Conservation (phyloP, 352 stramenopile genomes). For the Globisporangium megalacanthum region DNA sequence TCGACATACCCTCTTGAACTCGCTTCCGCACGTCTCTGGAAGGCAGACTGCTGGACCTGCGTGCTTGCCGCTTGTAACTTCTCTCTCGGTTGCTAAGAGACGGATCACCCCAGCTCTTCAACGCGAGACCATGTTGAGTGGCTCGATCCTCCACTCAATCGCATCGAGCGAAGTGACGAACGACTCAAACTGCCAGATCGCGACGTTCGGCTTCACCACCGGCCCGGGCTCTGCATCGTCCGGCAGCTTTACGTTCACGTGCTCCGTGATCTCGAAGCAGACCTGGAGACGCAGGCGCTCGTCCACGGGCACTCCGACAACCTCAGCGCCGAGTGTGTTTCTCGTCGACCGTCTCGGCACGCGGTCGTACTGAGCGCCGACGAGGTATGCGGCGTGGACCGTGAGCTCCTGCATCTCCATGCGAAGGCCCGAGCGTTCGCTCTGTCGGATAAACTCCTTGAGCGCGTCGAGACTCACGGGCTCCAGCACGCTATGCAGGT, state of each 20-base stretch:
- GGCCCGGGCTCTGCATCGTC: neutral
- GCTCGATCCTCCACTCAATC: constrained; percentile 39
- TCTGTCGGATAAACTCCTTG: constrained; percentile 1
- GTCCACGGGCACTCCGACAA: constrained; percentile 1
- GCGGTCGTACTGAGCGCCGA: constrained; percentile 5
- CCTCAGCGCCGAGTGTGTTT: neutral
- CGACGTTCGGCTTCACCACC: constrained; percentile 4
- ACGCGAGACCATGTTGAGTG: constrained; percentile 1
- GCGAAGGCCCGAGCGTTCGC: neutral
- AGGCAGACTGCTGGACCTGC: too few relatives aligned
- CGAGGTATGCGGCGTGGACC: constrained; percentile 2
- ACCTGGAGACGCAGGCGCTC: constrained; percentile 6
- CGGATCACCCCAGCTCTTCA: neutral
- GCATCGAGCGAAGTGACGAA: constrained; percentile 39
- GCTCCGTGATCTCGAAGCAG: constrained; percentile 5
- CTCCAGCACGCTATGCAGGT: neutral
- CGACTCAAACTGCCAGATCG: constrained; percentile 39
- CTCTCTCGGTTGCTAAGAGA: neutral
- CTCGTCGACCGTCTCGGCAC: neutral
- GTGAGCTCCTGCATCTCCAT: constrained; percentile 2
- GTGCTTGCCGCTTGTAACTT: neutral
- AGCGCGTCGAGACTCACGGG: constrained; percentile 6
- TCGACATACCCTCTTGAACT: too few relatives aligned
- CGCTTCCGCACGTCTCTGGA: too few relatives aligned
- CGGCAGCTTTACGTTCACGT: constrained; percentile 5